phyloP scores from a whole-genome alignment of 1,139 yeast genomes.

The Candida labiduridarum region DNA sequence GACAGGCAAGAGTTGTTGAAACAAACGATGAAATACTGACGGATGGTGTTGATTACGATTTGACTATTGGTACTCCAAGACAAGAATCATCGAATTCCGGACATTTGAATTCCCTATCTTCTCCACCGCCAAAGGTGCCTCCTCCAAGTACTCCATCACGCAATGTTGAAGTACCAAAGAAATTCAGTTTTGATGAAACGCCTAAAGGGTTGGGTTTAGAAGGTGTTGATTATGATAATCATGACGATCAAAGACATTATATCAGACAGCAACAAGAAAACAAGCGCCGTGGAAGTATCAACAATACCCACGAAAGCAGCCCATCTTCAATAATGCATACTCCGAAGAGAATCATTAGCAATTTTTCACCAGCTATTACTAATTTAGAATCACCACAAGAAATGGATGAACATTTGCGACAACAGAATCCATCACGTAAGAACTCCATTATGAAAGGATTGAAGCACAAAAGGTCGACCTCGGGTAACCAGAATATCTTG shows the following conservation, averaged over 20 bases:
- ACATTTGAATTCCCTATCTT: constrained; percentile 16
- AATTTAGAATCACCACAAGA: constrained; percentile 29
- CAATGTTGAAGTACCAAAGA: constrained; percentile 6
- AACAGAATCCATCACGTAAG: constrained; percentile 12
- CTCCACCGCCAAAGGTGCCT: constrained; percentile 41
- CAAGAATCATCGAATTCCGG: constrained; percentile 4
- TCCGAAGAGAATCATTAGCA: constrained; percentile 15
- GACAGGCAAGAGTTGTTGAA: constrained; percentile 52
- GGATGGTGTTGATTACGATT: constrained; percentile 19
- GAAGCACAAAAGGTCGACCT: constrained; percentile 45
- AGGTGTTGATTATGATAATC: constrained; percentile 31
- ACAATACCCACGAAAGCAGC: constrained; percentile 1
- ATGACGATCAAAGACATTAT: constrained; percentile 8
- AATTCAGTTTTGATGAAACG: constrained; percentile 14
- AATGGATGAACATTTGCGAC: constrained; percentile 5
- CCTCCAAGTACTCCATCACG: constrained; percentile 30
- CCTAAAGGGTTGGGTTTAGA: constrained; percentile 47
- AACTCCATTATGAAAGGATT: constrained; percentile 32
- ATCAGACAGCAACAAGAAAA: constrained; percentile 11
- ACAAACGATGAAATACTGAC: constrained; percentile 32
- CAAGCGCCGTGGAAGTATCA: background rate
- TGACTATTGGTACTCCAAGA: constrained; percentile 18
- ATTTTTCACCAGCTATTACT: constrained; percentile 39
- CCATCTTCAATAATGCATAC: constrained; percentile 7
- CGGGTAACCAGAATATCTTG: constrained; percentile 38